phyloP scores from a whole-genome alignment of 2,329 filamentous ascomycete species.

The Botrytis hyacinthi region DNA sequence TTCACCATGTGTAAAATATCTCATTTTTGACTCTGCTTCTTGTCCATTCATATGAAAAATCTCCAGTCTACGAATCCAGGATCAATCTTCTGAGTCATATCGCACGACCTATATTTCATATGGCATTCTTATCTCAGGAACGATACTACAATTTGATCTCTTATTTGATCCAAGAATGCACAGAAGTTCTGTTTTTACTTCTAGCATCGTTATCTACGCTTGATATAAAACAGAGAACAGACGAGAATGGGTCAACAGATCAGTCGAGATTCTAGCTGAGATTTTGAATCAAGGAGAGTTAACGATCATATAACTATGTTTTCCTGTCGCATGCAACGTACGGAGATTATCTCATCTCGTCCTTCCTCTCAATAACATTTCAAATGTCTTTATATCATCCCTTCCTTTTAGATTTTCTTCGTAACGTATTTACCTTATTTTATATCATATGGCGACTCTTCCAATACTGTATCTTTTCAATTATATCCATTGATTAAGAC shows the following conservation, averaged over 20 bases:
- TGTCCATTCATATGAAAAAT: not conserved
- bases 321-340: not conserved
- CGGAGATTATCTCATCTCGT: not conserved
- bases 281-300: not conserved
- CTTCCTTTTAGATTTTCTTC: no score
- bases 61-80: not conserved
- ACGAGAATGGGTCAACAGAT: not conserved
- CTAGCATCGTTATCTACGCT: not conserved
- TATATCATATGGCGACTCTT: not conserved
- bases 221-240: not conserved
- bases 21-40: not conserved
- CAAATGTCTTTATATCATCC: not conserved
- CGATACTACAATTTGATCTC: not conserved
- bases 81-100: not conserved
- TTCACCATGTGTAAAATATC: not conserved
- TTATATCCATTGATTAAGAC: not conserved
- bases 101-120: not conserved
- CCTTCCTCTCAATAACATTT: not conserved
- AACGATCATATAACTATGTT: not conserved
- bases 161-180: no score
- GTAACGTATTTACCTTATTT: no score
- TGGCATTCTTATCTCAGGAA: not conserved
- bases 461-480: not conserved
- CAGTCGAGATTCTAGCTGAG: fast-evolving
- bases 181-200: not conserved